A percentile compares a stretch with the other conserved stretches of the same genome.
Conservation (phyloP, 257 asterid genomes). For the Anisodus acutangulus region DNA sequence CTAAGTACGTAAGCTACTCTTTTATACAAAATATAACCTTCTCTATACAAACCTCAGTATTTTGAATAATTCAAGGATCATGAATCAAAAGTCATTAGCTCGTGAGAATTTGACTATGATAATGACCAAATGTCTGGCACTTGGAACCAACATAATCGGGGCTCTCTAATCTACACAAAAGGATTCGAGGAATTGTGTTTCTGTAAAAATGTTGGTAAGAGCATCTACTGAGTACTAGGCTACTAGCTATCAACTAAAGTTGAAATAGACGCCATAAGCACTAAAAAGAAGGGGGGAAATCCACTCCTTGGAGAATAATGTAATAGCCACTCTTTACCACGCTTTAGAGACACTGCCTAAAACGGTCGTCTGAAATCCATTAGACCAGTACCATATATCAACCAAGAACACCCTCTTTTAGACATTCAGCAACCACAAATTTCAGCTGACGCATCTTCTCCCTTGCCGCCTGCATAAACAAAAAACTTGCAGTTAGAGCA, state of each 20-base stretch:
- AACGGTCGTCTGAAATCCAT: neutral
- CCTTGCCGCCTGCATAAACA: conserved; percentile 66
- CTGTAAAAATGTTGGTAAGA: neutral
- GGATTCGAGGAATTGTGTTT: neutral
- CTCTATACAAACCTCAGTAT: neutral
- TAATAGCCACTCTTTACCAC: neutral
- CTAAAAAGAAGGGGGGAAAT: neutral
- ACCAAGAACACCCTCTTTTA: conserved; percentile 50
- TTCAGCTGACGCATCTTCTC: conserved; percentile 80
- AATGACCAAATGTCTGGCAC: neutral
- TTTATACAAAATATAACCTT: neutral
- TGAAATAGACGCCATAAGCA: conserved; percentile 9
- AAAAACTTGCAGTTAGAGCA: conserved; percentile 28
- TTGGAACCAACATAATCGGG: neutral
- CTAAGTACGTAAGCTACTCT: neutral
- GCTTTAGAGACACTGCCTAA: neutral
- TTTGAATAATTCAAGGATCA: conserved; percentile 19
- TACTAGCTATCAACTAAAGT: neutral
- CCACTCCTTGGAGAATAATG: conserved; percentile 21
- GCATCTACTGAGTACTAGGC: neutral
- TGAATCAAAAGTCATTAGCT: neutral
- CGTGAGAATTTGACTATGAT: neutral
- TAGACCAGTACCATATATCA: conserved; percentile 31
- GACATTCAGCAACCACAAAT: conserved; percentile 59
- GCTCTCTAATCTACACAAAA: neutral